Evolutionary conservation across 163 green algal species (phyloP).

Genomic region (Scenedesmus sp.): DNA sequence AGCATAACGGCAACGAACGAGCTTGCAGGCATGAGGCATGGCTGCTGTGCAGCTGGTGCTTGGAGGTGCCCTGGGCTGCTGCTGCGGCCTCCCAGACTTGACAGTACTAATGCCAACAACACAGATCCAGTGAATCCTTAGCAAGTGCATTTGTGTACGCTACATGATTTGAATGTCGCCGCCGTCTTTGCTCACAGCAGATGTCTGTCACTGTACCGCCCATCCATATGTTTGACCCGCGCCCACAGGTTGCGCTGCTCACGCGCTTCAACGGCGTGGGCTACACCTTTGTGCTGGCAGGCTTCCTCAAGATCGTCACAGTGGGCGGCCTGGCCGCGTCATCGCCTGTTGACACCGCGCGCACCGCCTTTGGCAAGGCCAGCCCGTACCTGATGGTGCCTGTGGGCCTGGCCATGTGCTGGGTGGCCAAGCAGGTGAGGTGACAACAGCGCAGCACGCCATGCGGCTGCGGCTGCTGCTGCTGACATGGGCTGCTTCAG

Average conservation of each 20-base stretch:
- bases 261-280: slow-evolving; percentile 46
- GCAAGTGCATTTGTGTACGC: not conserved
- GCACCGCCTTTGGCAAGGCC: slow-evolving; percentile 60
- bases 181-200: not conserved
- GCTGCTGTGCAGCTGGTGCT: no score
- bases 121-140: not conserved
- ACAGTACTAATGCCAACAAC: not conserved
- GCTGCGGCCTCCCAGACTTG: not conserved
- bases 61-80: not conserved
- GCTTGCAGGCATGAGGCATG: no score
- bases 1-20: no score
- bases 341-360: slow-evolving; percentile 52
- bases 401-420: slow-evolving; percentile 59
- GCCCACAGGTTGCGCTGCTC: slow-evolving; percentile 47
- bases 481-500: not conserved
- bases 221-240: not conserved
- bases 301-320: slow-evolving; percentile 70
- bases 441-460: slow-evolving; percentile 43
- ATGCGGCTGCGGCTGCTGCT: not conserved
- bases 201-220: not conserved
- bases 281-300: slow-evolving; percentile 67
- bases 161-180: not conserved
- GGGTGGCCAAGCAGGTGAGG: slow-evolving; percentile 63
- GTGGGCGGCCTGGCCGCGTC: slow-evolving; percentile 48
- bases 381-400: slow-evolving; percentile 59